Evolutionary conservation across 768 basidiomycete genomes (phyloP).

Genomic region (Podaxis sp.): DNA sequence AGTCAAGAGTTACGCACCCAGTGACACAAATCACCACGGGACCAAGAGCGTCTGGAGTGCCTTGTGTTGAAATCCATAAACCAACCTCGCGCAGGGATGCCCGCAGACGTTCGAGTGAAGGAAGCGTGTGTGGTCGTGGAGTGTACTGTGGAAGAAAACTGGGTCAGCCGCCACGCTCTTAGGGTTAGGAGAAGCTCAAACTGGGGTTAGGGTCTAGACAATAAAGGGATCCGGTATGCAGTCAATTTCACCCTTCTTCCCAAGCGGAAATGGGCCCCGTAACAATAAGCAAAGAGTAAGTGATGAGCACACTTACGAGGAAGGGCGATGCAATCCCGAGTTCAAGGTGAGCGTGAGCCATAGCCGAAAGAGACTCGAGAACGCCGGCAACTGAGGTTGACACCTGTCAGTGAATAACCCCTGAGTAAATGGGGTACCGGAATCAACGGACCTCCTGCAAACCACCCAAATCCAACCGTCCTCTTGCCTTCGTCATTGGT

Average conservation of each 20-base stretch:
- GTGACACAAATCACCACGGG: slow-evolving; percentile 84
- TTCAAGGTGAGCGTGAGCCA: slow-evolving; percentile 78
- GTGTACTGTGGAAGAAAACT: slow-evolving; percentile 50
- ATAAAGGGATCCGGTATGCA: neutral
- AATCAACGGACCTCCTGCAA: slow-evolving; percentile 71
- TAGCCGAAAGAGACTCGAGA: slow-evolving; percentile 75
- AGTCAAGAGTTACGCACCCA: slow-evolving; percentile 48
- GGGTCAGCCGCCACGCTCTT: neutral
- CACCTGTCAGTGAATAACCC: slow-evolving; percentile 3
- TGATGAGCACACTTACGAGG: slow-evolving; percentile 49
- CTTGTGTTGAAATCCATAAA: slow-evolving; percentile 48
- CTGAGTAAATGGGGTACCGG: neutral
- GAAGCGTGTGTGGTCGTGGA: slow-evolving; percentile 76
- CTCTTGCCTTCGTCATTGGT: slow-evolving; percentile 62
- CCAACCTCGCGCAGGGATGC: slow-evolving; percentile 58
- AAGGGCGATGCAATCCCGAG: slow-evolving; percentile 82
- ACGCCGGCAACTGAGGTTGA: slow-evolving; percentile 71
- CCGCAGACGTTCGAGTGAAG: slow-evolving; percentile 53
- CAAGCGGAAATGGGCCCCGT: neutral
- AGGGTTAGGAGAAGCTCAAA: slow-evolving; percentile 9
- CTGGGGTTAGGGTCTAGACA: slow-evolving; percentile 9
- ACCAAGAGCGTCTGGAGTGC: slow-evolving; percentile 63
- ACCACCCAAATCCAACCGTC: slow-evolving; percentile 90
- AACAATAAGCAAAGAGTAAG: neutral
- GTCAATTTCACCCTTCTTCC: neutral